phyloP scores from a whole-genome alignment of 2,329 filamentous ascomycete species.

The Penicillium carneum region DNA sequence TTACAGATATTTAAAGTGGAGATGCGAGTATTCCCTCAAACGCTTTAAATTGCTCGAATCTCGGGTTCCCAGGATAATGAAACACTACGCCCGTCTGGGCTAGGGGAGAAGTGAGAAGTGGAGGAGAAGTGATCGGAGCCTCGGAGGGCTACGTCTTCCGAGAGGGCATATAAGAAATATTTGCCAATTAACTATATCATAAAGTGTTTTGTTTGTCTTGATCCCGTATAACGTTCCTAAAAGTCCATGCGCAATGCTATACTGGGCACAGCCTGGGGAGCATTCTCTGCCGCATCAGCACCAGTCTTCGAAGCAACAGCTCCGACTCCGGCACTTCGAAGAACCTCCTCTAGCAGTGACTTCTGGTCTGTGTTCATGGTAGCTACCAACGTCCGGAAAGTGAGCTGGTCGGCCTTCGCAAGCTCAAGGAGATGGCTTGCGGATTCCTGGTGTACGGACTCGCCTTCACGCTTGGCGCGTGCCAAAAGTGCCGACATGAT shows the following conservation, averaged over 20 bases:
- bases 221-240: slow-evolving; percentile 47
- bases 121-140: too few relatives aligned
- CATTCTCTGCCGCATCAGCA: slow-evolving; percentile 58
- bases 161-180: not conserved
- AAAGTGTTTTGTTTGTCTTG: not conserved
- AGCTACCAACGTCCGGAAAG: slow-evolving; percentile 77
- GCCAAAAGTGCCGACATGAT: slow-evolving; percentile 79
- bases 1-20: too few relatives aligned
- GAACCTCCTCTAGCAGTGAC: slow-evolving; percentile 79
- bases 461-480: slow-evolving; percentile 71
- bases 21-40: too few relatives aligned
- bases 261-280: slow-evolving; percentile 68
- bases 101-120: too few relatives aligned
- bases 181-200: slow-evolving; percentile 14
- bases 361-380: slow-evolving; percentile 75
- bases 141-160: too few relatives aligned
- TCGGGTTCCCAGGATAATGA: too few relatives aligned
- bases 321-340: slow-evolving; percentile 66
- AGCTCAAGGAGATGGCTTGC: slow-evolving; percentile 80
- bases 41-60: too few relatives aligned
- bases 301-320: slow-evolving; percentile 44
- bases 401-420: slow-evolving; percentile 73
- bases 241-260: slow-evolving; percentile 98
- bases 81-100: too few relatives aligned
- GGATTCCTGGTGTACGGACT: slow-evolving; percentile 71